Base-by-base conservation (phyloP, 805 yeast genomes). In the Yarrowia deformans region DNA sequence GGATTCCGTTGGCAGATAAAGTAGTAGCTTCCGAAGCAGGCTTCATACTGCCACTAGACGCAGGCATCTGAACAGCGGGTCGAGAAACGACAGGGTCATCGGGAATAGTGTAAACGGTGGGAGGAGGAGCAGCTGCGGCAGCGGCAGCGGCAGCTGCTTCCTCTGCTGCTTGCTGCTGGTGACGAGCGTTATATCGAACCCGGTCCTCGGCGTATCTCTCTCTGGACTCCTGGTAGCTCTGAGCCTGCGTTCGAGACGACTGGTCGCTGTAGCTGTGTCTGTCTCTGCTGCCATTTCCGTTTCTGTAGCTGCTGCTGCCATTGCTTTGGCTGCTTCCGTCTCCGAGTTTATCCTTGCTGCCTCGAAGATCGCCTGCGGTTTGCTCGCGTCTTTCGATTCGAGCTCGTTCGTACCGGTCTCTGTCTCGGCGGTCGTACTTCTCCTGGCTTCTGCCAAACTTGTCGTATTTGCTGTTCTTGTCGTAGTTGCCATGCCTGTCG, bases 121-220 rank as follows among this genome's bases (percentile, higher is more conserved):
- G 37, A 5, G 35, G 16, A 14, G 61, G 37, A 23, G 19, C 2
- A 4, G 16, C 19, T 0, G n/a, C 35, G 8, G 23, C 14, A 16
- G 63, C 18, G 19, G 35, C 16, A n/a, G 32, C 29, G 37, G 58
- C 34, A 12, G 19, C 14, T 6, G 29, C 29, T 23, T 23, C 29
- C 4, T 23, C 29, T 23, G 29, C 29, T 23, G 29, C 29, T 23
- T 23, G 29, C 29, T 23, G 29, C 29, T 2, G 29, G 29, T 23
- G 29, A 23, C 29, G 29, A 23, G 35, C 23, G 8, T 23, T 40
- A 29, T 23, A 40, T 29, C 48, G 63, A 8, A 56, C 63, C 3
- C 63, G 46, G 3, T 56, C 63, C 6, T 56, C 63, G 3, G 63
- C 48, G 39, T 56, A 56, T 14, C 63, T 18, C 10, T 56, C 63